Percentiles rank a stretch among this genome's conserved stretches.
phyloP scores from a whole-genome alignment of 1,284 basidiomycete genomes.

The Papiliotrema nemorosa region DNA sequence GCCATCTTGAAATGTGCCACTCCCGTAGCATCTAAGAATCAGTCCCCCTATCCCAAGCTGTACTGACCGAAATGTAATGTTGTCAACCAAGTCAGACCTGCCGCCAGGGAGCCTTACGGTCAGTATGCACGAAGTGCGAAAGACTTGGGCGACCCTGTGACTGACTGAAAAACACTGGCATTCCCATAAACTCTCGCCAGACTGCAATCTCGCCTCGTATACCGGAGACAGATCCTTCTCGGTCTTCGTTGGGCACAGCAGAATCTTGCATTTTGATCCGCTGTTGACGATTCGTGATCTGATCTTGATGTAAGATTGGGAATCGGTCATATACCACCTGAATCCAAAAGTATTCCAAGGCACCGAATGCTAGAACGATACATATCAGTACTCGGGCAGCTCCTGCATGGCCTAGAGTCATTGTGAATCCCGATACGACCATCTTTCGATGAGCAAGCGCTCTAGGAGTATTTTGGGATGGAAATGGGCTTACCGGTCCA shows the following conservation, averaged over 20 bases:
- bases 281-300: background rate
- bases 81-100: background rate
- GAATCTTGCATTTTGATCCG: background rate
- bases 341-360: background rate
- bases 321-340: conserved; percentile 2
- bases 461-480: background rate
- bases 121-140: too few species aligned
- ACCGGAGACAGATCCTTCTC: background rate
- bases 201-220: background rate
- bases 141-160: background rate
- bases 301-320: background rate
- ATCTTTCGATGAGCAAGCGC: background rate
- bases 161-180: conserved; percentile 1
- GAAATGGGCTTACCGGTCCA: background rate
- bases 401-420: background rate
- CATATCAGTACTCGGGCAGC: background rate
- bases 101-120: background rate
- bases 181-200: conserved; percentile 1
- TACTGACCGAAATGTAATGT: background rate
- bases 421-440: background rate
- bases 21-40: background rate
- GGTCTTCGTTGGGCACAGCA: background rate
- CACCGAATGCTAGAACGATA: background rate
- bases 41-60: background rate
- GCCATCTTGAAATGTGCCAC: conserved; percentile 3